Conservation (phyloP, 805 yeast genomes). For the Blastobotrys mokoenaii region DNA sequence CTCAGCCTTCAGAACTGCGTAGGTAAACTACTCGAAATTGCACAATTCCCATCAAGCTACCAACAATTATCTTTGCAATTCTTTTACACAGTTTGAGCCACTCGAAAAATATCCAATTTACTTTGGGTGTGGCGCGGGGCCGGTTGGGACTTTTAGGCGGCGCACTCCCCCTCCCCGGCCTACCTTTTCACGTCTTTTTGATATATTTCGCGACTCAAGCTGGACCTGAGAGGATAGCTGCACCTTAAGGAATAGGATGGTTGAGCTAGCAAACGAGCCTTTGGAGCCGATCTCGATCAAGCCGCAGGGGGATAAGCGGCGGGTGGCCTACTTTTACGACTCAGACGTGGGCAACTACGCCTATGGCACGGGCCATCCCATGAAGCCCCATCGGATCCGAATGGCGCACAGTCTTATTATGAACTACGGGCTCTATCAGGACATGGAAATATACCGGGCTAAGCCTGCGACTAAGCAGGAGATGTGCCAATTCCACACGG, state of each 20-base stretch:
- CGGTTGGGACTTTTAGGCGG: not conserved
- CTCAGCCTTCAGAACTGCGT: too few species aligned
- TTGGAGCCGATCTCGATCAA: slow-evolving; percentile 54
- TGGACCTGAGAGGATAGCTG: not conserved
- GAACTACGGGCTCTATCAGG: slow-evolving; percentile 93
- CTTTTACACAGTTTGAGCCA: too few species aligned
- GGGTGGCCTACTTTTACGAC: slow-evolving; percentile 22
- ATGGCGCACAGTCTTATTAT: slow-evolving; percentile 96
- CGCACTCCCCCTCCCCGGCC: not conserved
- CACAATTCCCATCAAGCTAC: too few species aligned
- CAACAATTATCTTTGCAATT: too few species aligned
- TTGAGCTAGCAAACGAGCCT: slow-evolving; percentile 29
- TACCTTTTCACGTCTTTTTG: too few species aligned
- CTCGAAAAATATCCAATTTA: too few species aligned
- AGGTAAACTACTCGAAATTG: too few species aligned
- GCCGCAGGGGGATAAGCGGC: slow-evolving; percentile 40
- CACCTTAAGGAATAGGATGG: not conserved
- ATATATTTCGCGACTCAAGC: not conserved
- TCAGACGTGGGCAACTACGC: slow-evolving; percentile 98
- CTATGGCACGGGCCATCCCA: slow-evolving; percentile 97
- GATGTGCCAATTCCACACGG: slow-evolving; percentile 97
- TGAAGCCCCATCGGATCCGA: slow-evolving; percentile 98
- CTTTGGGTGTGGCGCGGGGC: not conserved
- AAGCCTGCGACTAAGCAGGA: slow-evolving; percentile 97
- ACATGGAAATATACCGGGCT: slow-evolving; percentile 95